Percentiles rank a stretch among this genome's conserved stretches.
Conservation (phyloP, 2,329 filamentous ascomycete genomes). For the Aspergillus tanneri region DNA sequence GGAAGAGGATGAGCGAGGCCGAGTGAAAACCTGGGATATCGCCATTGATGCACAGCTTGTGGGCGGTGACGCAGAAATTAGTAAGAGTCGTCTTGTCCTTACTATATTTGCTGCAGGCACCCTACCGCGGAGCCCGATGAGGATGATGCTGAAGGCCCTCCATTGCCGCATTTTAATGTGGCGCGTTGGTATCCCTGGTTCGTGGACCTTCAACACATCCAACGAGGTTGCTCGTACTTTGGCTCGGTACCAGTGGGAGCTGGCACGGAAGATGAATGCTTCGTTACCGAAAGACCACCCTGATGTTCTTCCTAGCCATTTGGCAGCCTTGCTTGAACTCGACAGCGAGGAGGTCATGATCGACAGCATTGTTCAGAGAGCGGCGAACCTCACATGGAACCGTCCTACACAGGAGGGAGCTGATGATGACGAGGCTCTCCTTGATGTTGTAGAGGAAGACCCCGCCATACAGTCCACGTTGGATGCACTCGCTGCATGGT, state of each 20-base stretch:
- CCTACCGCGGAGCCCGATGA: slow-evolving; percentile 74
- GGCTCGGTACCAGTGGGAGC: slow-evolving; percentile 76
- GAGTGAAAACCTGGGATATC: slow-evolving; percentile 89
- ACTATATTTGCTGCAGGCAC: slow-evolving; percentile 87
- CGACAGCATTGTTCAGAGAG: slow-evolving; percentile 74
- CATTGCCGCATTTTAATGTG: slow-evolving; percentile 88
- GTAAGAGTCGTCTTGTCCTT: slow-evolving; percentile 78
- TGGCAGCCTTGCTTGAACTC: slow-evolving; percentile 71
- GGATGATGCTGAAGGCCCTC: slow-evolving; percentile 87
- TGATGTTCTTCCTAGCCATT: slow-evolving; percentile 72
- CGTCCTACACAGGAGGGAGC: slow-evolving; percentile 68
- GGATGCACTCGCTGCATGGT: slow-evolving; percentile 90
- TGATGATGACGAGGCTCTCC: slow-evolving; percentile 63
- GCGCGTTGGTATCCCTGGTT: slow-evolving; percentile 67
- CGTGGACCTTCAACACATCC: slow-evolving; percentile 63
- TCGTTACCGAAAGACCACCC: slow-evolving; percentile 53
- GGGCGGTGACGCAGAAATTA: slow-evolving; percentile 86
- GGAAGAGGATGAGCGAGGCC: slow-evolving; percentile 78
- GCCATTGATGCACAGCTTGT: slow-evolving; percentile 89
- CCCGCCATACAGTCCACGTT: slow-evolving; percentile 80
- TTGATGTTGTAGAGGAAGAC: slow-evolving; percentile 83
- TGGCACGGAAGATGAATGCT: slow-evolving; percentile 64
- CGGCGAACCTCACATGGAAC: slow-evolving; percentile 89
- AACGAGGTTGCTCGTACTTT: slow-evolving; percentile 71
- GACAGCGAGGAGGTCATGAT: slow-evolving; percentile 81